Evolutionary conservation across 2,329 filamentous ascomycete species (phyloP), one percentile per base, ranked within the genome.

Genomic region (Cadophora gregata): DNA sequence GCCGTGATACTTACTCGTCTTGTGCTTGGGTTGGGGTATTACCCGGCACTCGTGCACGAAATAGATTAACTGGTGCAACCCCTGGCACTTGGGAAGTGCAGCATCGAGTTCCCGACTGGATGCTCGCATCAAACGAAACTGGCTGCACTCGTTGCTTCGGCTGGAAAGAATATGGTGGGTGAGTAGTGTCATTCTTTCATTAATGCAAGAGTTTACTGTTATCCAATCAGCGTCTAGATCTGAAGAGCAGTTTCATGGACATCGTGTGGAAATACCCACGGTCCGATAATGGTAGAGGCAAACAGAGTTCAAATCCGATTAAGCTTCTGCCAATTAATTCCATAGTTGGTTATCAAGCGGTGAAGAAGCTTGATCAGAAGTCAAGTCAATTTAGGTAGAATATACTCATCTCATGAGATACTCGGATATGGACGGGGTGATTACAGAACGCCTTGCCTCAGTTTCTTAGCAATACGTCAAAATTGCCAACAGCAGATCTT

Each of bases 271-370:
- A 19, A 24, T 24, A 10, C n/a, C 33, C 33, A n/a, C 16, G 55
- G n/a, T 42, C 21, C 25, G 14, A 42, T 9, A 38, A 6, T 42
- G 38, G 19, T 48, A 48, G 29, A 59, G 27, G 21, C 25, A 48
- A 25, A 21, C 24, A 24, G 47, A 47, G n/a, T n/a, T n/a, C n/a
- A n/a, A 38, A 47, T 47, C 27, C 38, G 36, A 60, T 60, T 27
- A 60, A 60, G 38, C 58, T 60, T 48, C 27, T 48, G 25, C 24
- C 38, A 31, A 47, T 60, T 60, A 5, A 21, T 60, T 21, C 38
- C 16, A 2, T 21, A 19, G 21, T 12, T 5, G 21, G 25, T 24
- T 14, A 58, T 1, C 27, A 12, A 6, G 5, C 19, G 4, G 2
- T 6, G 7, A 47, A 42, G 38, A 19, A 16, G 3, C 16, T 38